A percentile compares a stretch with the other conserved stretches of the same genome.
Conservation (phyloP, 331 rosid species). For the Quercus phellos region DNA sequence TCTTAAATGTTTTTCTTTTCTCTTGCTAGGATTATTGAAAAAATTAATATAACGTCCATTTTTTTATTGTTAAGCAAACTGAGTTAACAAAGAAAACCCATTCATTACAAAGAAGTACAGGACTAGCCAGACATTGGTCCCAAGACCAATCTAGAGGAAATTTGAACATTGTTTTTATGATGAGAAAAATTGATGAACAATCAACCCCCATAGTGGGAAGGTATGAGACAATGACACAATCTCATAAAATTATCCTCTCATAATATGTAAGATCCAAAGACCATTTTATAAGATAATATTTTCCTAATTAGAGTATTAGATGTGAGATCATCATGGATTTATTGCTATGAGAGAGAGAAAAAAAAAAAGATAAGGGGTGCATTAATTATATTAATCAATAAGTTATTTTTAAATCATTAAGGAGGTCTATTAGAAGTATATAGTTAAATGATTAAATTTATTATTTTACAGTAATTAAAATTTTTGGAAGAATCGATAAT, state of each 20-base stretch:
- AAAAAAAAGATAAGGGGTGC: background rate
- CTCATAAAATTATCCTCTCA: no score
- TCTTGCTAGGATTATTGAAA: background rate
- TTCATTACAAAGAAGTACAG: background rate
- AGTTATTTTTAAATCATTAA: no score
- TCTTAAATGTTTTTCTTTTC: background rate
- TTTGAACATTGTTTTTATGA: background rate
- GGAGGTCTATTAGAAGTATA: accelerated
- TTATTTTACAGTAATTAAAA: no score
- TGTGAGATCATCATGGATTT: background rate
- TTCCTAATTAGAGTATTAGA: background rate
- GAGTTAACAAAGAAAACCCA: background rate
- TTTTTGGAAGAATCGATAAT: no score
- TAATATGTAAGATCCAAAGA: no score
- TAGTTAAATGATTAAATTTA: no score
- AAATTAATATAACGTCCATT: background rate
- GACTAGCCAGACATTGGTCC: no score
- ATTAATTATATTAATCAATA: background rate
- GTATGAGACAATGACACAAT: no score
- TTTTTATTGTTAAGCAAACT: background rate
- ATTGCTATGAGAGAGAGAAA: no score
- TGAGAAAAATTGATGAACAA: background rate
- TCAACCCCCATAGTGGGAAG: background rate
- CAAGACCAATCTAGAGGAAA: slow-evolving; percentile 7
- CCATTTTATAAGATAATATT: no score